Base-by-base conservation (phyloP, 2,329 filamentous ascomycete genomes). In the Xylariaceae sp. region DNA sequence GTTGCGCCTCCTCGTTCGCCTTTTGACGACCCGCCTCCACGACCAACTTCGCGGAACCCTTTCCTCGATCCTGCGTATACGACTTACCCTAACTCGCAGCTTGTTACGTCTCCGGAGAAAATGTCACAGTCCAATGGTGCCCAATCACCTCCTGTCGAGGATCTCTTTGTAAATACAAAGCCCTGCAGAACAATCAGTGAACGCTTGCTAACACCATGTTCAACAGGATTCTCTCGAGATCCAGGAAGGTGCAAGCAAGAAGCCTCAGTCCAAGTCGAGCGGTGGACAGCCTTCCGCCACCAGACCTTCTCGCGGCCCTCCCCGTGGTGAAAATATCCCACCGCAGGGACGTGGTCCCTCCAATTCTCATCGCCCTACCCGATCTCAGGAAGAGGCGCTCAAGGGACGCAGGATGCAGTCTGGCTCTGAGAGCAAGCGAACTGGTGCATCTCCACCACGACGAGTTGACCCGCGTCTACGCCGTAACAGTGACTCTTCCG, bases 401-500 rank as follows among this genome's bases (percentile, higher is more conserved):
- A 77, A 78, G 62, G 78, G 80, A 51, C 81, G 82, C 60, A 75
- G 71, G 55, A 70, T 70, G 62, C 71, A 77, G 70, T 70, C 70
- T 51, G 61, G 58, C 4, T 57, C 64, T 70, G 67, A 74, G 71
- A 68, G 73, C 67, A 67, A 75, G 67, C 60, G 73, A 66, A 23
- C 62, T 7, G 47, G 63, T 45, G 66, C 65, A 63, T 80, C 76
- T 56, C 74, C 76, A n/a, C 72, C 75, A 49, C 75, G 74, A 58
- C 72, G 71, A 10, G 51, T 67, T 6, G 76, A 78, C 51, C 75
- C 80, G 58, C 82, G 86, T 17, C 80, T 82, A 15, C 84, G 89
- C 66, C 84, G 90, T 66, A 92, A 92, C 72, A 93, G 90, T 2
- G 90, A 93, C 59, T 90, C 89, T 0, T 93, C 90, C 0, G 77